A percentile compares a stretch with the other conserved stretches of the same genome.
These are phyloP conservation scores for Blastomyces gilchristii DNA, from an alignment of 2,329 filamentous ascomycete species.

Conservation along the genomic window DNA sequence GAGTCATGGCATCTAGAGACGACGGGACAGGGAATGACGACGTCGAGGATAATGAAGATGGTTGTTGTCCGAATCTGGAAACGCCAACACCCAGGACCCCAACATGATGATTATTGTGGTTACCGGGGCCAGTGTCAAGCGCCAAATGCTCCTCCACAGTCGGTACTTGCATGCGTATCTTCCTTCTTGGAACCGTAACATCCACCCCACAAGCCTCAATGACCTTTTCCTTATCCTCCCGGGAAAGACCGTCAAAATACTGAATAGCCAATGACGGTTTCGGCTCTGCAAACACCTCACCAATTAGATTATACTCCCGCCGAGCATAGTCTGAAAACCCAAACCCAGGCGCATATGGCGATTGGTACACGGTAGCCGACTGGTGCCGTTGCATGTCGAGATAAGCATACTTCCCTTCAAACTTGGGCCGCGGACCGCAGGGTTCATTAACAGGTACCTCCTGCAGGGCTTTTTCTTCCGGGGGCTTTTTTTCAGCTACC, in stretches of 20 bases:
- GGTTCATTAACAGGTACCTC: constrained; percentile 25
- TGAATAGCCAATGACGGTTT: constrained; percentile 34
- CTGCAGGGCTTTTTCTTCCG: constrained; percentile 26
- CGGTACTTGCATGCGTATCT: background rate
- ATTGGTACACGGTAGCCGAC: constrained; percentile 32
- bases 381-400: constrained; percentile 32
- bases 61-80: constrained; percentile 21
- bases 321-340: constrained; percentile 35
- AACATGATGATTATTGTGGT: constrained; percentile 6
- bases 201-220: constrained; percentile 35
- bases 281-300: constrained; percentile 26
- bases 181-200: constrained; percentile 23
- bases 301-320: constrained; percentile 29
- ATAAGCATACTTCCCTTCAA: constrained; percentile 30
- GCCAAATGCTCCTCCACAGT: constrained; percentile 16
- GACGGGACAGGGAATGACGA: constrained; percentile 11
- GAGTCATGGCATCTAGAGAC: constrained; percentile 11
- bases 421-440: constrained; percentile 19
- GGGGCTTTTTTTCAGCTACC: constrained; percentile 29
- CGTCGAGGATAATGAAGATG: constrained; percentile 14
- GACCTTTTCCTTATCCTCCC: constrained; percentile 34
- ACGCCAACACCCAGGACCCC: background rate
- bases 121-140: constrained; percentile 10
- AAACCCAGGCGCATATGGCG: constrained; percentile 35
- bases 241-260: constrained; percentile 32